Evolutionary conservation across 2,329 filamentous ascomycete genomes (phyloP).

Genomic region (Acephala macrosclerotiorum): DNA sequence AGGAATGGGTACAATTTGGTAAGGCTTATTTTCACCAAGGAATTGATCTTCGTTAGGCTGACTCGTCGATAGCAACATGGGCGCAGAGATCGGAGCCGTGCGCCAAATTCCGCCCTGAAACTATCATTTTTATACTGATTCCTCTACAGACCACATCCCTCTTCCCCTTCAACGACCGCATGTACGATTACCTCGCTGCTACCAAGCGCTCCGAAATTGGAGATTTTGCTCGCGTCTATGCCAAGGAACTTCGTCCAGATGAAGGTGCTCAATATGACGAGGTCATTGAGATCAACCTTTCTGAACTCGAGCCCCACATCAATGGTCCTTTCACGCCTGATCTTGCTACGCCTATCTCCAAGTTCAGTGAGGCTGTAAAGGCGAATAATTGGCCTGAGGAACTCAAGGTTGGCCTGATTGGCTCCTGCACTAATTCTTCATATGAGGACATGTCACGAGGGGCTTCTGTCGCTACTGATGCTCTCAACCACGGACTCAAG

Average conservation of each 20-base stretch:
- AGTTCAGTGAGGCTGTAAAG: slow-evolving; percentile 94
- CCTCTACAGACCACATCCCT: slow-evolving; percentile 91
- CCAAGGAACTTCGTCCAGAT: slow-evolving; percentile 85
- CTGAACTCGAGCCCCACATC: slow-evolving; percentile 94
- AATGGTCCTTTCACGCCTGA: slow-evolving; percentile 99
- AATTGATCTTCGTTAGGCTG: not conserved
- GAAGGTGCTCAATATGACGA: slow-evolving; percentile 95
- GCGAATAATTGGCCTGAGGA: slow-evolving; percentile 96
- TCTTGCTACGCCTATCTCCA: slow-evolving; percentile 95
- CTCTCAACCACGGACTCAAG: slow-evolving; percentile 91
- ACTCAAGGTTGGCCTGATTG: slow-evolving; percentile 95
- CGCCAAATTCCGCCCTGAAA: too few relatives aligned
- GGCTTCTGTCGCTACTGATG: slow-evolving; percentile 90
- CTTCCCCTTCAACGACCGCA: slow-evolving; percentile 97
- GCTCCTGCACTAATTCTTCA: slow-evolving; percentile 94
- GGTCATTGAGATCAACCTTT: slow-evolving; percentile 94
- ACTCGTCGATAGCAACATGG: slow-evolving; percentile 18
- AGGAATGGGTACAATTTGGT: slow-evolving; percentile 82
- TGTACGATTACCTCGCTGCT: slow-evolving; percentile 93
- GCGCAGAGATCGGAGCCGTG: slow-evolving; percentile 65
- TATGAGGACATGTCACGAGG: slow-evolving; percentile 93
- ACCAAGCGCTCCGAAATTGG: slow-evolving; percentile 93
- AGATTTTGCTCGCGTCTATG: slow-evolving; percentile 86
- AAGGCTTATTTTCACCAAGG: not conserved
- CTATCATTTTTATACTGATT: too few relatives aligned